phyloP scores from a whole-genome alignment of 2,329 filamentous ascomycete species.

The Paraphaeosphaeria sporulosa region DNA sequence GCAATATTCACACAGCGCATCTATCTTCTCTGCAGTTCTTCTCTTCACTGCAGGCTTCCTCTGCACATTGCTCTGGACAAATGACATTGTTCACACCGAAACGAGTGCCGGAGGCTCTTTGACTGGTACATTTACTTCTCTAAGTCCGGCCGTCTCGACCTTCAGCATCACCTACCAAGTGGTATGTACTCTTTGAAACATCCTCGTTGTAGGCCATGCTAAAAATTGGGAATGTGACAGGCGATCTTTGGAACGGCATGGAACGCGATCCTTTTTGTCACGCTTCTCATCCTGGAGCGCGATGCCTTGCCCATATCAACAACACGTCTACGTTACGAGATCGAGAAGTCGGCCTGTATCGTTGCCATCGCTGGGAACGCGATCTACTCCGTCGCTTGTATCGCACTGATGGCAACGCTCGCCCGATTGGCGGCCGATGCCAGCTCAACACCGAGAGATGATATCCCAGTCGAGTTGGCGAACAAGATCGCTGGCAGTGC shows the following conservation, averaged over 20 bases:
- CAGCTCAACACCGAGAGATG: not conserved
- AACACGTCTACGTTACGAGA: constrained; percentile 15
- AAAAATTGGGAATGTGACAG: not conserved
- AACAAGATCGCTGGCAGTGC: constrained; percentile 5
- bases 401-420: constrained; percentile 18
- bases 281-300: constrained; percentile 15
- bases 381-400: constrained; percentile 17
- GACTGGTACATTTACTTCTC: constrained; percentile 14
- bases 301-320: constrained; percentile 15
- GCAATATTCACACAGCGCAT: constrained; percentile 15
- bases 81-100: constrained; percentile 15
- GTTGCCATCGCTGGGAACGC: constrained; percentile 17
- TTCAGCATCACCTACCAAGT: constrained; percentile 19
- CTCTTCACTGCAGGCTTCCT: constrained; percentile 19
- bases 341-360: constrained; percentile 18
- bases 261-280: constrained; percentile 16
- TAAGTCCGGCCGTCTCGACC: constrained; percentile 17
- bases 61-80: constrained; percentile 16
- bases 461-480: not conserved
- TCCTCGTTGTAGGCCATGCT: not conserved
- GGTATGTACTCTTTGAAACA: constrained; percentile 2
- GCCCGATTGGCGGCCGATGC: constrained; percentile 15
- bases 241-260: constrained; percentile 19
- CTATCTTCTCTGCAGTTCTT: constrained; percentile 14
- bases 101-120: constrained; percentile 9